Base-by-base conservation (phyloP, 1,284 basidiomycete genomes). In the Sutorius eximius region DNA sequence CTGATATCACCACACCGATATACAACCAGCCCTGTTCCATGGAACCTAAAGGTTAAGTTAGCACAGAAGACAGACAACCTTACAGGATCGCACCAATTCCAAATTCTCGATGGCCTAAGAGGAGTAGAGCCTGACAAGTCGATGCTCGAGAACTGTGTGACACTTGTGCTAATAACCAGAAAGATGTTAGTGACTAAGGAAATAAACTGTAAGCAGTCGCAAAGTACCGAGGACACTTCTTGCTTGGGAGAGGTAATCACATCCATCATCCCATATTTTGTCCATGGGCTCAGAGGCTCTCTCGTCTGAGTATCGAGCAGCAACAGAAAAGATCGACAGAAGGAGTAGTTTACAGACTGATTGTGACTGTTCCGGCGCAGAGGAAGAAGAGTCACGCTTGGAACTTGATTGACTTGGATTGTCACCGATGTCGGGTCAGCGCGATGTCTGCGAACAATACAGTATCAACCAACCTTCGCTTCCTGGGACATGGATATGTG, bases 11-110 rank as follows among this genome's bases (percentile, higher is more conserved):
- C 77, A 53, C 60, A 87, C 88, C 89, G 58, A 86, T 82, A 62
- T 86, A 90, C 47, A 90, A 76, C 90, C 91, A 93, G 2, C 87
- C 88, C 65, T 89, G 85, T 57, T 90, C 87, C 86, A 91, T 90
- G 4, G 79, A 80, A 36, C 83, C 78, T 79, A 56, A 45, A 37
- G 51, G 27, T 29, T 30, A 16, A n/a, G 12, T 61, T 32, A 70
- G 56, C 41, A 55, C 12, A 47, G 24, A 45, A 16, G 40, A 34
- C 24, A 22, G 20, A 37, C 13, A 5, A 49, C 18, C 13, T 16
- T 12, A 49, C 1, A 45, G 45, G 20, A 34, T 12, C 68, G 33
- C 60, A 78, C 86, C 89, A 42, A 91, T 83, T 12, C 91, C 92
- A 65, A 93, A 89, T 71, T 93, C 91, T 11, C 91, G 81, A 67